Evolutionary conservation across 441 rosid genomes (phyloP).

Genomic region (Omphalea diandra): DNA sequence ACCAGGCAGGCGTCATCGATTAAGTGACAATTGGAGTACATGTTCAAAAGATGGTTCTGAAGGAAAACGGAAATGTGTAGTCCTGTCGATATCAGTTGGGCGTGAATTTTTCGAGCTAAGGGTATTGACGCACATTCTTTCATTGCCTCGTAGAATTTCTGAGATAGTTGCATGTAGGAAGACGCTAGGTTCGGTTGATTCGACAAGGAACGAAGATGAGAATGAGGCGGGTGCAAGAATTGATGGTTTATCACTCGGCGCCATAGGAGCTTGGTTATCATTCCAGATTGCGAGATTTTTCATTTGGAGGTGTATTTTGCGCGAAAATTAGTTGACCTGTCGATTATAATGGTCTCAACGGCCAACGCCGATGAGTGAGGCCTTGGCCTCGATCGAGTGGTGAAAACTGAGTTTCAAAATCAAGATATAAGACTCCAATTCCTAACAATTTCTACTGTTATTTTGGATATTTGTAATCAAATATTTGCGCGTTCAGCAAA

Average conservation of each 20-base stretch:
- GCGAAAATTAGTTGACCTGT: too few relatives aligned
- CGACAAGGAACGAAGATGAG: slow-evolving; percentile 4
- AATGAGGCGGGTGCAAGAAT: background rate
- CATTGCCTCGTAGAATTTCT: slow-evolving; percentile 19
- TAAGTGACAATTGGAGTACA: slow-evolving; percentile 23
- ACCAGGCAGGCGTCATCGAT: slow-evolving; percentile 17
- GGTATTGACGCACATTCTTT: slow-evolving; percentile 14
- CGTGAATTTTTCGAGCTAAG: too few relatives aligned
- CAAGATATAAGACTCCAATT: too few relatives aligned
- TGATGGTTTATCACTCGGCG: background rate
- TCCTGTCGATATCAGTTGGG: slow-evolving; percentile 11
- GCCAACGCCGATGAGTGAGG: background rate
- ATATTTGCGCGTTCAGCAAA: too few relatives aligned
- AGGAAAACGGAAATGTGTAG: slow-evolving; percentile 15
- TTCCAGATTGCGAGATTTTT: background rate
- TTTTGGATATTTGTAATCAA: too few relatives aligned
- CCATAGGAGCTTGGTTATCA: background rate
- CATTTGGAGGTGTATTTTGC: too few relatives aligned
- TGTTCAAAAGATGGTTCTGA: slow-evolving; percentile 14
- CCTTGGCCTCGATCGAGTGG: too few relatives aligned
- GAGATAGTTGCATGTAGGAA: slow-evolving; percentile 17
- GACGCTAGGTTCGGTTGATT: background rate
- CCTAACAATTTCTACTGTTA: too few relatives aligned
- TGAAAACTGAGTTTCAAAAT: too few relatives aligned
- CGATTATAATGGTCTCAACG: too few relatives aligned